Conservation (phyloP, 2,329 filamentous ascomycete species). For the Didymella exigua region DNA sequence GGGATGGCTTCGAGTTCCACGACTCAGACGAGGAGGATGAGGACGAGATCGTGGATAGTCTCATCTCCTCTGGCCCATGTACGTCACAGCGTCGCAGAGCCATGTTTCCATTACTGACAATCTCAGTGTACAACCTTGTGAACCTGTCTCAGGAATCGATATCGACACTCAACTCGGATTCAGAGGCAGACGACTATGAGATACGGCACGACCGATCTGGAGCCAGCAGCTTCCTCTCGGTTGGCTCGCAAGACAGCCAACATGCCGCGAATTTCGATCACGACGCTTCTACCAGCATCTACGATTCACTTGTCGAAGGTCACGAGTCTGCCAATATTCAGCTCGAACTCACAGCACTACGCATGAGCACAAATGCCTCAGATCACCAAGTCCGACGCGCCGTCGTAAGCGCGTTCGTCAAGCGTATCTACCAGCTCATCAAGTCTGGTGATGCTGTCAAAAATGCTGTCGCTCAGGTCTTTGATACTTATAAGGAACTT, state of each 20-base stretch:
- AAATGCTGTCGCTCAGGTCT: slow-evolving; percentile 50
- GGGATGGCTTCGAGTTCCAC: slow-evolving; percentile 65
- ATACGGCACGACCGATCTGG: slow-evolving; percentile 62
- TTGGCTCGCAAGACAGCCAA: slow-evolving; percentile 66
- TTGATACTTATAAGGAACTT: slow-evolving; percentile 62
- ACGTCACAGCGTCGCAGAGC: slow-evolving; percentile 18
- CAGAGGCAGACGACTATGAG: slow-evolving; percentile 50
- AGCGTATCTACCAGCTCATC: slow-evolving; percentile 75
- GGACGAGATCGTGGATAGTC: slow-evolving; percentile 57
- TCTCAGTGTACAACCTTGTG: slow-evolving; percentile 57
- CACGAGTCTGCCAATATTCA: slow-evolving; percentile 82
- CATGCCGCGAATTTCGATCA: slow-evolving; percentile 74
- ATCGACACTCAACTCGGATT: slow-evolving; percentile 66
- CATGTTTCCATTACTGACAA: slow-evolving; percentile 19
- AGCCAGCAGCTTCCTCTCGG: slow-evolving; percentile 74
- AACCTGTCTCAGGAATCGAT: slow-evolving; percentile 62
- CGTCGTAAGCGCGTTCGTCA: slow-evolving; percentile 83
- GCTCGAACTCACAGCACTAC: slow-evolving; percentile 91
- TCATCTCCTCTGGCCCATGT: slow-evolving; percentile 45
- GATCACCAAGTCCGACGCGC: slow-evolving; percentile 87
- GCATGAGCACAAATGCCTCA: slow-evolving; percentile 87
- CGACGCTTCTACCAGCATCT: slow-evolving; percentile 84
- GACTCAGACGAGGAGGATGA: slow-evolving; percentile 67
- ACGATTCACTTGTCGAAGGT: slow-evolving; percentile 79
- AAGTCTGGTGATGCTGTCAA: slow-evolving; percentile 50